These are phyloP conservation scores for Cucurbita ficifolia DNA, from an alignment of 306 rosid species.

Conservation along the genomic window DNA sequence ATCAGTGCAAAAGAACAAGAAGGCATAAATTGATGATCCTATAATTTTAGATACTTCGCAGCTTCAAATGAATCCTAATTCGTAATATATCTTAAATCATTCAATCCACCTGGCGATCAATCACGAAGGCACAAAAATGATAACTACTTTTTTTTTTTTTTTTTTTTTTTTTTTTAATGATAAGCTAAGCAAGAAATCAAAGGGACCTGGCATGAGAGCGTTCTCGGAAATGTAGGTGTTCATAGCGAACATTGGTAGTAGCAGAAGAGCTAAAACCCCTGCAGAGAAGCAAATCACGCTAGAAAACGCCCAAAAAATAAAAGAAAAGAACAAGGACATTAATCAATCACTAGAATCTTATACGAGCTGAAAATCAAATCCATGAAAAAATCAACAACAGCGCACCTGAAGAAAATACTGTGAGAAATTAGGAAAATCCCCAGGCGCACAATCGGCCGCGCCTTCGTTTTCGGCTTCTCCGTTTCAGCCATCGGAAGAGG, in stretches of 20 bases:
- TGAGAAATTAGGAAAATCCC: constrained; percentile 65
- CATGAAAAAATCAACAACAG: not conserved
- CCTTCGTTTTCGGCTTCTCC: constrained; percentile 16
- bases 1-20: not conserved
- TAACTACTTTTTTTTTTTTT: too few relatives aligned
- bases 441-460: constrained; percentile 54
- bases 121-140: not conserved
- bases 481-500: constrained; percentile 22
- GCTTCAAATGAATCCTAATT: not conserved
- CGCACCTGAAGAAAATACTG: constrained; percentile 52
- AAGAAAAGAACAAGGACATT: not conserved
- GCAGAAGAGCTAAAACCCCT: constrained; percentile 62
- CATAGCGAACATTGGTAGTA: constrained; percentile 78
- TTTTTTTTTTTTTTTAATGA: too few relatives aligned
- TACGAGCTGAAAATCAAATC: not conserved
- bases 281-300: constrained; percentile 54
- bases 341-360: constrained; percentile 1
- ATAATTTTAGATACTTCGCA: not conserved
- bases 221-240: constrained; percentile 87
- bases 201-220: constrained; percentile 87
- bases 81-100: not conserved
- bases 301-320: constrained; percentile 7
- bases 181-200: not conserved
- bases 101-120: not conserved
- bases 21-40: not conserved